Evolutionary conservation across 306 rosid species (phyloP).

Genomic region (Psophocarpus tetragonolobus): DNA sequence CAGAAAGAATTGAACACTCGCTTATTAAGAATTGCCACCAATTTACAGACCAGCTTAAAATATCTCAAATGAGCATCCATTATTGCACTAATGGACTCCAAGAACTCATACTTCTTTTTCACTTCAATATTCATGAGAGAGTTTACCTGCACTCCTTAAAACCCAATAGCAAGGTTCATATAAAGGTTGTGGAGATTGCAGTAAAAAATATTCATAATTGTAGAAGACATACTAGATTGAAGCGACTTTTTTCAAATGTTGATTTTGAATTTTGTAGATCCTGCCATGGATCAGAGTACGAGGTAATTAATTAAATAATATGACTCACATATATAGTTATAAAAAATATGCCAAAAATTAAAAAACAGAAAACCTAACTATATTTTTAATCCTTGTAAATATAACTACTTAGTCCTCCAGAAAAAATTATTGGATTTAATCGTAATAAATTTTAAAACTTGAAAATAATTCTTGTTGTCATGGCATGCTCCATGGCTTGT

Average conservation of each 20-base stretch:
- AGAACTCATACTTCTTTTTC: constrained; percentile 91
- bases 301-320: constrained; percentile 20
- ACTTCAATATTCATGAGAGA: constrained; percentile 87
- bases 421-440: background rate
- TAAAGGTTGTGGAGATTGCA: constrained; percentile 28
- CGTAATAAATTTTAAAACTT: background rate
- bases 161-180: constrained; percentile 48
- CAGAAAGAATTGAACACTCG: constrained; percentile 18
- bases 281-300: constrained; percentile 49
- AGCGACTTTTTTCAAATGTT: constrained; percentile 93
- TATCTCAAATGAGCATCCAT: constrained; percentile 99
- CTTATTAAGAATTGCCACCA: constrained; percentile 24
- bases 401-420: background rate
- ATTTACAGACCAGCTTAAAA: constrained; percentile 84
- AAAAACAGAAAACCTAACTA: background rate
- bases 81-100: constrained; percentile 96
- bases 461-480: background rate
- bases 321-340: background rate
- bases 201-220: constrained; percentile 31
- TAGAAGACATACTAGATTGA: constrained; percentile 84
- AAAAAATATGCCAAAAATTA: background rate
- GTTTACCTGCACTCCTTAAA: constrained; percentile 95
- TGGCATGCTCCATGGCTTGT: background rate
- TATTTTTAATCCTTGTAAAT: background rate
- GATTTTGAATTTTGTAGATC: constrained; percentile 95